phyloP scores from a whole-genome alignment of 768 basidiomycete genomes.

The Mrakia frigida region DNA sequence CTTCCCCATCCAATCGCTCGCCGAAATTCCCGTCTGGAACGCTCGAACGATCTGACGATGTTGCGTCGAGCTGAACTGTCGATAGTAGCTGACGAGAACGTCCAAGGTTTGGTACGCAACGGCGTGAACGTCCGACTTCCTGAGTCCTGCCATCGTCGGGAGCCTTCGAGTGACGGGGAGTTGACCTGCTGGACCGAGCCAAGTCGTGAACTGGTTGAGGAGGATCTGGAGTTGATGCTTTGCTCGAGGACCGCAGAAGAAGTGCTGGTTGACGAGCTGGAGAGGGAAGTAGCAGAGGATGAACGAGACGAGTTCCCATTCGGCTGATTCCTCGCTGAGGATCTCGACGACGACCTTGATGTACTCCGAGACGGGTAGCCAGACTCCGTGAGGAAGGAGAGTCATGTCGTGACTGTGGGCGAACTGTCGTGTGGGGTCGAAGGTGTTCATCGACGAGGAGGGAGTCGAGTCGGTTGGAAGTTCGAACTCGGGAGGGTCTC shows the following conservation, averaged over 20 bases:
- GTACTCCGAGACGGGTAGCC: conserved; percentile 70
- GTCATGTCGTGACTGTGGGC: conserved; percentile 2
- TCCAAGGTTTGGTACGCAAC: conserved; percentile 80
- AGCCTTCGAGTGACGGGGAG: conserved; percentile 37
- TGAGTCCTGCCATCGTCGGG: conserved; percentile 46
- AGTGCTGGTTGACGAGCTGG: conserved; percentile 89
- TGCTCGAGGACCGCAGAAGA: conserved; percentile 85
- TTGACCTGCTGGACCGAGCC: conserved; percentile 23
- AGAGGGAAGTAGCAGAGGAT: conserved; percentile 82
- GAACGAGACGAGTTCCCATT: conserved; percentile 92
- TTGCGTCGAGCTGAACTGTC: conserved; percentile 59
- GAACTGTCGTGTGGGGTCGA: conserved; percentile 39
- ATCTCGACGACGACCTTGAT: conserved; percentile 59
- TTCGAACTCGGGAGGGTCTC: conserved; percentile 40
- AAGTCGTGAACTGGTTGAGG: conserved; percentile 35
- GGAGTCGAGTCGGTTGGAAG: conserved; percentile 51
- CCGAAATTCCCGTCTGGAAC: conserved; percentile 45
- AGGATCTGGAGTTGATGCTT: conserved; percentile 59
- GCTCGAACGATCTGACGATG: conserved; percentile 47
- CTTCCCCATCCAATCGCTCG: conserved; percentile 52
- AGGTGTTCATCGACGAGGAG: conserved; percentile 46
- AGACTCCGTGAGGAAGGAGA: conserved; percentile 40
- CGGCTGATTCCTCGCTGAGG: conserved; percentile 61
- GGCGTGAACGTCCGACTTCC: conserved; percentile 73
- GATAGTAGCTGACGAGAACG: conserved; percentile 78